phyloP scores from a whole-genome alignment of 768 basidiomycete genomes.

The Goffeauzyma gilvescens region DNA sequence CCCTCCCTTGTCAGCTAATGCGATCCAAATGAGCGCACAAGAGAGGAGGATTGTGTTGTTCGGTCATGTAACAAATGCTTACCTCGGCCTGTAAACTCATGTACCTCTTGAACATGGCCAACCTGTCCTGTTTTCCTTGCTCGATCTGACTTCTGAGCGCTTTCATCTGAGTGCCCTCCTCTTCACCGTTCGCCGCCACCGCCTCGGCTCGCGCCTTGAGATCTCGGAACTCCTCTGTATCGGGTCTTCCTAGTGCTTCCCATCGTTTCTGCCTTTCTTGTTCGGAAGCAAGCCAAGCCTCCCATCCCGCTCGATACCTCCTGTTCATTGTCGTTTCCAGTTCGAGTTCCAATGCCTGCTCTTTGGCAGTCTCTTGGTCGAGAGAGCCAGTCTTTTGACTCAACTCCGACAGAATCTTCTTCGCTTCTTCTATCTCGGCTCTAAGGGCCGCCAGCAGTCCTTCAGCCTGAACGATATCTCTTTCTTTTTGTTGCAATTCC shows the following conservation, averaged over 20 bases:
- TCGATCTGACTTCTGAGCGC: conserved; percentile 46
- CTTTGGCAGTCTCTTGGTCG: conserved; percentile 15
- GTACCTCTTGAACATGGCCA: conserved; percentile 52
- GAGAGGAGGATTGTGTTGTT: no score
- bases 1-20: neutral
- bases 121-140: conserved; percentile 49
- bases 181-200: conserved; percentile 17
- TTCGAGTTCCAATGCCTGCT: conserved; percentile 44
- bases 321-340: conserved; percentile 58
- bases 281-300: conserved; percentile 79
- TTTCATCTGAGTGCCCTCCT: conserved; percentile 32
- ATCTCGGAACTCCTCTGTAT: conserved; percentile 17
- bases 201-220: conserved; percentile 32
- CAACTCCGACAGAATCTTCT: conserved; percentile 36
- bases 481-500: conserved; percentile 76
- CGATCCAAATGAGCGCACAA: neutral
- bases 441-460: conserved; percentile 70
- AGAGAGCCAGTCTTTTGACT: conserved; percentile 15
- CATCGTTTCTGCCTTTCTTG: conserved; percentile 54
- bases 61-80: no score
- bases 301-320: conserved; percentile 70
- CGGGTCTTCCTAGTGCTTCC: conserved; percentile 41
- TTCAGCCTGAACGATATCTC: conserved; percentile 75
- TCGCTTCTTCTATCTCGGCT: conserved; percentile 57
- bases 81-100: conserved; percentile 63